Base-by-base conservation (phyloP, 2,329 filamentous ascomycete species). In the Fusarium ambrosium region DNA sequence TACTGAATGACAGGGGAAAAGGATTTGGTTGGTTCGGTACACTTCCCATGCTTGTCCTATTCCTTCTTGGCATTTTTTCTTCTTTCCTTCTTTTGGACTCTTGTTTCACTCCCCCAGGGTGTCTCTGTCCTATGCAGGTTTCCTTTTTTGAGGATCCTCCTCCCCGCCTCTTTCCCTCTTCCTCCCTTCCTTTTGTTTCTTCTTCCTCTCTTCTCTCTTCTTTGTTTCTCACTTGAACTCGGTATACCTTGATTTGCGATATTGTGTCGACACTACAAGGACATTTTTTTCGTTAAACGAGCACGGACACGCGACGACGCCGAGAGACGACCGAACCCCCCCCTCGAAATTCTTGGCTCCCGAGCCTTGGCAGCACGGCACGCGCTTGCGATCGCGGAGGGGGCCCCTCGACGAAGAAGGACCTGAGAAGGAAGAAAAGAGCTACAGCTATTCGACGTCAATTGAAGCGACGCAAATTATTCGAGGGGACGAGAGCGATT, bases 321-420 rank as follows among this genome's bases (percentile, higher is more conserved):
- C 60, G 59, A 62, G n/a, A 60, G 66, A 59, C 59, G 62, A 27
- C 43, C 62, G 53, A 60, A 51, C 41, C 13, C 62, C 36, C 36
- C 34, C 43, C 43, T 29, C 48, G 64, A 73, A 66, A 67, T 63
- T 62, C 61, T 71, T 75, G 71, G 73, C 73, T 76, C 74, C 73
- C 73, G 73, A 75, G 72, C 74, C 76, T 77, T 76, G 73, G 76
- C 76, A 74, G 51, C 60, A 43, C 41, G 13, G 55, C 64, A 59
- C 68, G 55, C 59, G 65, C 65, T 76, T 77, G 76, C 76, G 69
- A 77, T 73, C 66, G 69, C 64, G 53, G 69, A 77, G 72, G 72
- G 68, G 63, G 29, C 29, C 29, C 62, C 43, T 68, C 32, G 22
- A 29, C 24, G 14, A 48, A 43, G 27, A 29, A 32, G 29, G 29